Conservation (phyloP, 352 stramenopile species). For the Pythium coloratum region DNA sequence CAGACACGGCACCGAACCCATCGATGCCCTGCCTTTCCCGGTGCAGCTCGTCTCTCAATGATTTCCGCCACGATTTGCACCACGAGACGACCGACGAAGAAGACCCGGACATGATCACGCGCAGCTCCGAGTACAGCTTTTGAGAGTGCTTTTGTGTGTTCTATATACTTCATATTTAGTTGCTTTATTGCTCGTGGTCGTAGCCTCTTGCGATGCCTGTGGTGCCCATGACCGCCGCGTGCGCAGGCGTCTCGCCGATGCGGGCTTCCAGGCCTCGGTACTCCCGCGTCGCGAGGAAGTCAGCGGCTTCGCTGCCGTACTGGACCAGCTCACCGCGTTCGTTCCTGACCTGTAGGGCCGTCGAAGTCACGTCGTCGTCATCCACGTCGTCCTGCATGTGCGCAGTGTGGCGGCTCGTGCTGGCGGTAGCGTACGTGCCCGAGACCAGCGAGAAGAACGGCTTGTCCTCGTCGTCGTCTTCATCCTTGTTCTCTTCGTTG, state of each 20-base stretch:
- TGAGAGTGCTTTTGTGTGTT: conserved; percentile 8
- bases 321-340: conserved; percentile 50
- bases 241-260: conserved; percentile 76
- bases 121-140: conserved; percentile 30
- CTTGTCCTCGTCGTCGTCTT: conserved; percentile 50
- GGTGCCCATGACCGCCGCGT: conserved; percentile 71
- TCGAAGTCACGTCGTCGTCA: conserved; percentile 30
- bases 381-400: conserved; percentile 22
- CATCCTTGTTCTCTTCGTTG: conserved; percentile 22
- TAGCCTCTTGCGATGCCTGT: conserved; percentile 81
- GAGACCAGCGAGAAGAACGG: conserved; percentile 85
- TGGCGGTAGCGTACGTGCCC: conserved; percentile 66
- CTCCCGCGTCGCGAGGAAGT: conserved; percentile 70
- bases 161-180: conserved; percentile 1
- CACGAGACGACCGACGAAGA: conserved; percentile 17
- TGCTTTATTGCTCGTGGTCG: conserved; percentile 47
- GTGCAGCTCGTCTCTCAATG: conserved; percentile 27
- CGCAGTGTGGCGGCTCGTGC: conserved; percentile 19
- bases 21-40: background rate
- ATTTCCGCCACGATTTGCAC: conserved; percentile 33
- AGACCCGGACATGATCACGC: conserved; percentile 20
- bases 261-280: conserved; percentile 81
- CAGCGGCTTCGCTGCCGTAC: conserved; percentile 72
- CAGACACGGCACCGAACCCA: background rate
- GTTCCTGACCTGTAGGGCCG: conserved; percentile 57